phyloP scores from a whole-genome alignment of 352 stramenopile genomes.

The Aphanomyces astaci region DNA sequence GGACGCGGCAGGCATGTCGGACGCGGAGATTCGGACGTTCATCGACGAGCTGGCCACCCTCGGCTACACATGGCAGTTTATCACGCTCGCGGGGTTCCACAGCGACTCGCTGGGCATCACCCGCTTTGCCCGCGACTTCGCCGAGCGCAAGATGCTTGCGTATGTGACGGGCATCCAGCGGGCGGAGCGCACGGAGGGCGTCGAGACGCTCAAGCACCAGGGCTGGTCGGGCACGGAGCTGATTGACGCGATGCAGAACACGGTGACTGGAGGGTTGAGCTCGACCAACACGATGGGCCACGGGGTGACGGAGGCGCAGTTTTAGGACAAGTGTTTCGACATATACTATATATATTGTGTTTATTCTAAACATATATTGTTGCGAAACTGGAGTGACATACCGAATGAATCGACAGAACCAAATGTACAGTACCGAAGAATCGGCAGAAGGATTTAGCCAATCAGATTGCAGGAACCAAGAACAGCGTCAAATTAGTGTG shows the following conservation, averaged over 20 bases:
- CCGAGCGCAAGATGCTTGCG: conserved; percentile 86
- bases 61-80: conserved; percentile 98
- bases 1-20: conserved; percentile 94
- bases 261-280: conserved; percentile 90
- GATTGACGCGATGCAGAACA: conserved; percentile 94
- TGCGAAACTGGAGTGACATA: neutral
- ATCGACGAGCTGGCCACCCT: conserved; percentile 92
- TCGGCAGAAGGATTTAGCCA: too few relatives aligned
- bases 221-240: conserved; percentile 96
- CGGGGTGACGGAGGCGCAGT: conserved; percentile 96
- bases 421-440: too few relatives aligned
- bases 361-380: neutral
- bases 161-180: conserved; percentile 97
- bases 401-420: neutral
- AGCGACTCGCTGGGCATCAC: conserved; percentile 95
- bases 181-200: conserved; percentile 88
- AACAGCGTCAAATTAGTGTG: too few relatives aligned
- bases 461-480: too few relatives aligned
- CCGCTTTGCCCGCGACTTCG: conserved; percentile 90
- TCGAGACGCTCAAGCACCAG: conserved; percentile 97
- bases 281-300: conserved; percentile 97
- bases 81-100: conserved; percentile 98
- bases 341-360: neutral
- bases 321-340: conserved; percentile 40
- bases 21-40: conserved; percentile 90